Base-by-base conservation (phyloP, 1,139 yeast genomes). In the Saccharomyces hybrid region DNA sequence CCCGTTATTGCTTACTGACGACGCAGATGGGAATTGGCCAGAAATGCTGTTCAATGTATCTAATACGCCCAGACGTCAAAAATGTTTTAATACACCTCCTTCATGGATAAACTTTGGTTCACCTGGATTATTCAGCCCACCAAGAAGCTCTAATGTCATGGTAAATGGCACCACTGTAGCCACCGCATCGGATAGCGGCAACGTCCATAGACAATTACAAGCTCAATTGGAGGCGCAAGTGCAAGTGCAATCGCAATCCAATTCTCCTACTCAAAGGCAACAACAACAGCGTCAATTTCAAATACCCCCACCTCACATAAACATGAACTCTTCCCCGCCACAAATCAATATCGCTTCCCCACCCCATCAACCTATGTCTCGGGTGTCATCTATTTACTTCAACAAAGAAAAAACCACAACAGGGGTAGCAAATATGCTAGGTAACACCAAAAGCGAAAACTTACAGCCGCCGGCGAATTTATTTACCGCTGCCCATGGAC, bases 61-160 rank as follows among this genome's bases (percentile, higher is more conserved):
- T 27, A 54, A 56, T 5, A 64, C 68, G 8, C 67, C 69, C 11
- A 56, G 55, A 38, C 58, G 59, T 27, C 58, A 61, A 8, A 49
- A 56, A 6, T 61, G 58, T 44, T 61, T 63, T 50, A 64, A 63
- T 47, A 64, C 70, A 3, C 69, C 70, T 6, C 69, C 70, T 13
- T 65, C 70, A 4, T 64, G 60, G 56, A 31, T 62, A 34, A 61
- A 55, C 44, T 53, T 58, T 49, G 60, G 58, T 4, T 57, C 65
- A 4, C 64, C 65, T 0, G 55, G 55, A 5, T 46, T 54, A 5
- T 50, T 55, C 23, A 54, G 54, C 32, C 56, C 61, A n/a, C 49
- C 50, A 13, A 47, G 53, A 38, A 31, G 53, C n/a, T 53, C 54
- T 51, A 51, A 57, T 5, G 28, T 50, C 20, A 38, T 38, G 44